Evolutionary conservation across 176 grass and related monocot species (phyloP), one percentile per base, ranked within the genome.

Genomic region (Eleusine coracana): DNA sequence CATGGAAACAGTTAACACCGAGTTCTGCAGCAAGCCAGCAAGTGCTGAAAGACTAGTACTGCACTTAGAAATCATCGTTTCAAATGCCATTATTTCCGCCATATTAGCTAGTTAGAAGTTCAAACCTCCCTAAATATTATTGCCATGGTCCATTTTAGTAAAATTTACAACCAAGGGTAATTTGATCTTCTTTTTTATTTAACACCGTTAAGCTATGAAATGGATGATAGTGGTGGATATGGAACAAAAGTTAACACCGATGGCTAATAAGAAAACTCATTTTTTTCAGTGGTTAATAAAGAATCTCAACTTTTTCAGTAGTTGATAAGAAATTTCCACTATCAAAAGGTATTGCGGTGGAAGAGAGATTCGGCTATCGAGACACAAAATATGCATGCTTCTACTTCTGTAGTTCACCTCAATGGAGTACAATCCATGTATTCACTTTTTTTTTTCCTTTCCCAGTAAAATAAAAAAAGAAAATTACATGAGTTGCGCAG

Each of bases 1-100:
- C 31, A 1, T 80, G 82, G 80, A 70, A 71, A 27, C 36, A 12
- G 28, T 66, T 66, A 38, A 81, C 66, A 23, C 78, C 86, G 58
- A 82, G 31, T 34, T 34, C 31, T 34, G 31, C 31, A 34, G 31
- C 60, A 42, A 5, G 56, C 41, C 61, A 75, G 38, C 55, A 31
- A 38, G 18, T 67, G 49, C 27, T 68, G 45, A 27, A 81, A 42
- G 51, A 69, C 31, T 34, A 29, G 12, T 73, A 66, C 40, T n/a
- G 12, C 6, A 44, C 11, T 64, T 37, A 3, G 12, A 50, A 50
- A 40, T 75, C 63, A 75, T 63, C 23, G 62, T 76, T 81, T 71
- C 10, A 48, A 55, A 16, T n/a, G 28, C 10, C 7, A 80, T 38
- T 55, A 8, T 25, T 75, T 88, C 2, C 6, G 15, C 15, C 2